phyloP scores from a whole-genome alignment of 176 grass and related monocot species.

The Carex parvula region DNA sequence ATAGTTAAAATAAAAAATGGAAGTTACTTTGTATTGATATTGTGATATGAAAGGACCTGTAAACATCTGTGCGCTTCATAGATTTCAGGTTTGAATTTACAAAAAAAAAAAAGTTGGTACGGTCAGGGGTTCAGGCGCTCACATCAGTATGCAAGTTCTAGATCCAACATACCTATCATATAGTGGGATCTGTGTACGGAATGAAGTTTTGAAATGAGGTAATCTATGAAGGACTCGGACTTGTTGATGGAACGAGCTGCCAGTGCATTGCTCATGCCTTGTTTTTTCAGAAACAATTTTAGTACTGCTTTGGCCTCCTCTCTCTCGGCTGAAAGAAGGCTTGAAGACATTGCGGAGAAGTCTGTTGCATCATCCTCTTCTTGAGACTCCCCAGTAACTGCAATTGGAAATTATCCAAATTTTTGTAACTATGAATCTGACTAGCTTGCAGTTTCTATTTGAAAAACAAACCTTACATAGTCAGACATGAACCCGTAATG shows the following conservation, averaged over 20 bases:
- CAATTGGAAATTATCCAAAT: not conserved
- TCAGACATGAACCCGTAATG: not conserved
- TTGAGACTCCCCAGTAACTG: conserved; percentile 45
- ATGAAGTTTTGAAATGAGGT: conserved; percentile 71
- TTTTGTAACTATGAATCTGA: not conserved
- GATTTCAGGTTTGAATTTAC: not conserved
- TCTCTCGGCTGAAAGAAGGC: conserved; percentile 71
- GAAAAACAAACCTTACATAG: not conserved
- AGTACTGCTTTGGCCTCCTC: conserved; percentile 95
- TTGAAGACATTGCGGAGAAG: conserved; percentile 42
- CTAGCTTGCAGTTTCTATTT: not conserved
- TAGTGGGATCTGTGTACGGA: conserved; percentile 73
- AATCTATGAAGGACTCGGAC: conserved; percentile 76
- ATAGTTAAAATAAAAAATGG: not conserved
- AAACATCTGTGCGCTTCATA: not conserved
- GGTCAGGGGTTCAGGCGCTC: not conserved
- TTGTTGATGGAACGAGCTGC: conserved; percentile 76
- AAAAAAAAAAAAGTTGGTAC: not conserved
- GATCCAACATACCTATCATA: conserved; percentile 49
- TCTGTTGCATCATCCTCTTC: conserved; percentile 24
- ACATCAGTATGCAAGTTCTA: not conserved
- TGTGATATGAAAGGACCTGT: not conserved
- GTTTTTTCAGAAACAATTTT: conserved; percentile 70
- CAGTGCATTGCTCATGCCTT: conserved; percentile 69
- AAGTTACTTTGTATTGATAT: not conserved